A percentile compares a stretch with the other conserved stretches of the same genome.
These are phyloP conservation scores for Vitellaria paradoxa DNA, from an alignment of 179 eudicot species.

Conservation along the genomic window DNA sequence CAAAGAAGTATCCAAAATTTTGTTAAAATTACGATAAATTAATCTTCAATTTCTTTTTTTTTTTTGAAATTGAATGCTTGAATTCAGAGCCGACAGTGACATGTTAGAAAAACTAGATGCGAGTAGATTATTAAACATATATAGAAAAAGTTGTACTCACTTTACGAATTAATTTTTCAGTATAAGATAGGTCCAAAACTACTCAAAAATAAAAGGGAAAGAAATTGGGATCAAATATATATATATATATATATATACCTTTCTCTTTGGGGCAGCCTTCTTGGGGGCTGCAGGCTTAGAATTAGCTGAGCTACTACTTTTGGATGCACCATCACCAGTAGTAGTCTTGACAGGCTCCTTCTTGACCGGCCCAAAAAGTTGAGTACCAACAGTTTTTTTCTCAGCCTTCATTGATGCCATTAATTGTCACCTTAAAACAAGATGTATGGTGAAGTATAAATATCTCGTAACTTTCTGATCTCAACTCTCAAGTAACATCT, in stretches of 20 bases:
- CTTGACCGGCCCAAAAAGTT: slow-evolving; percentile 20
- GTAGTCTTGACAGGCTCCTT: slow-evolving; percentile 15
- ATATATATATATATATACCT: neutral
- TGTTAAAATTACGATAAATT: no score
- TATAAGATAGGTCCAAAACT: no score
- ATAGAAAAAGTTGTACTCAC: no score
- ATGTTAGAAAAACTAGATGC: no score
- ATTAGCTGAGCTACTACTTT: slow-evolving; percentile 10
- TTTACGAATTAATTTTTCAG: no score
- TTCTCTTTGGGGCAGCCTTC: slow-evolving; percentile 23
- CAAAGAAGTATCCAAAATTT: no score
- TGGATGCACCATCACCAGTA: slow-evolving; percentile 7
- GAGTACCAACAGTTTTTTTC: slow-evolving; percentile 17
- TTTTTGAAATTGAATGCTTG: no score
- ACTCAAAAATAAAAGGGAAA: no score
- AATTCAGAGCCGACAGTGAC: no score
- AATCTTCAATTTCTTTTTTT: no score
- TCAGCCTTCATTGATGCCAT: slow-evolving; percentile 34
- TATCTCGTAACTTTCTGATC: neutral
- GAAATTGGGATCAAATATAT: no score
- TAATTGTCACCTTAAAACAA: neutral
- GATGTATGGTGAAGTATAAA: neutral
- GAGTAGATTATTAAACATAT: no score
- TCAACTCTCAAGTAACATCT: neutral
- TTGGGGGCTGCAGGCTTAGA: slow-evolving; percentile 12